A percentile compares a stretch with the other conserved stretches of the same genome.
These are phyloP conservation scores for Apiotrichum laibachii DNA, from an alignment of 1,284 basidiomycete genomes.

Conservation along the genomic window DNA sequence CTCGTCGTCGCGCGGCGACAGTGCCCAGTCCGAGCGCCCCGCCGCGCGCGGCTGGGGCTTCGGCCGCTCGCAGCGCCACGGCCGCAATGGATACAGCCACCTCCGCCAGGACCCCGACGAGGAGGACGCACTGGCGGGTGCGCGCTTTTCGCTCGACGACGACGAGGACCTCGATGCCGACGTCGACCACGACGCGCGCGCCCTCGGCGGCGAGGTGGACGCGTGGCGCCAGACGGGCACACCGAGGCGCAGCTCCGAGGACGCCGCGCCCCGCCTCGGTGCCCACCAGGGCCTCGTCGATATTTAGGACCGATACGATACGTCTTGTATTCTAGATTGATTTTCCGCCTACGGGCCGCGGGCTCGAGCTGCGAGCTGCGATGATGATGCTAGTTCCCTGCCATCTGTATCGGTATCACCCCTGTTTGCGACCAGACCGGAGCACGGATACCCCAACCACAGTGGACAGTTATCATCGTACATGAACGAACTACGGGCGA, in stretches of 20 bases:
- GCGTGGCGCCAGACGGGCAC: slow-evolving; percentile 32
- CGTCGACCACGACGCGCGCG: slow-evolving; percentile 26
- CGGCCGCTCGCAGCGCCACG: slow-evolving; percentile 30
- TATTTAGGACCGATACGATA: slow-evolving; percentile 21
- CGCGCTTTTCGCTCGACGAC: slow-evolving; percentile 47
- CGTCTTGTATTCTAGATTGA: no score
- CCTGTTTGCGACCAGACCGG: no score
- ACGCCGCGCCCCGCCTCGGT: slow-evolving; percentile 21
- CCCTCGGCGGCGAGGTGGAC: slow-evolving; percentile 31
- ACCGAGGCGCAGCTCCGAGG: not conserved
- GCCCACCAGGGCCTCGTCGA: slow-evolving; percentile 42
- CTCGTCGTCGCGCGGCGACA: no score
- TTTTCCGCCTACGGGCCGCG: not conserved
- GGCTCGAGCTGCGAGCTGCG: no score
- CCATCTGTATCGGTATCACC: no score
- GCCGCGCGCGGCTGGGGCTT: slow-evolving; percentile 5
- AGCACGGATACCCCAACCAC: no score
- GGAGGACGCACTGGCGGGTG: slow-evolving; percentile 57
- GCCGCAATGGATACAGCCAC: slow-evolving; percentile 37
- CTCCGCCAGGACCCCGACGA: slow-evolving; percentile 51
- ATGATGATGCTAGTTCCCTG: no score
- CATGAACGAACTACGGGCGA: no score
- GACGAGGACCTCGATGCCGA: slow-evolving; percentile 30
- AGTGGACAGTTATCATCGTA: no score
- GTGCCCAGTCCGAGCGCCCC: not conserved